Base-by-base conservation (phyloP, 148 eudicot species). In the Diospyros kaki region DNA sequence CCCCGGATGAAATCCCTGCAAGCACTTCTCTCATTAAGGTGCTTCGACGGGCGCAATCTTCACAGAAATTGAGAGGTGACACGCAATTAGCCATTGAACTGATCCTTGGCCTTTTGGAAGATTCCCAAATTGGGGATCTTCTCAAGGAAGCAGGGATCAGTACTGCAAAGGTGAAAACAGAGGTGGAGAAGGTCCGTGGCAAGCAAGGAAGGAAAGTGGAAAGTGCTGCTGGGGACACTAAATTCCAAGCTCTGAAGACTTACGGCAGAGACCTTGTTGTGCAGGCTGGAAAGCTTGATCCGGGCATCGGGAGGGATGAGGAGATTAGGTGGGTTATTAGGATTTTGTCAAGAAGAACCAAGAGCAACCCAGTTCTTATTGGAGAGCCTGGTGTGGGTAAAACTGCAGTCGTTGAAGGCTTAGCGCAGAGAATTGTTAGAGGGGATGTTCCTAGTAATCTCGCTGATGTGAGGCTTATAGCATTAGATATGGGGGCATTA, bases 311-410 rank as follows among this genome's bases (percentile, higher is more conserved):
- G 1, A 83, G 96, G 41, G 97, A 93, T 75, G 97, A 93, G 63
- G 97, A 90, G 80, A 93, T 93, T 60, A 58, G 95, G 17, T 84
- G 95, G 71, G 93, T 90, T 12, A 75, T 93, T 8, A 80, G 90
- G 77, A 93, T 93, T 6, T 81, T 93, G 3, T 90, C 93, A 0
- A 87, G 97, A 65, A 90, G 94, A 64, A 90, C 91, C 1, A 92
- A 92, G 90, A 92, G 88, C 69, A 92, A 92, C 58, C 95, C 97
- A 0, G 97, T 92, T 3, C 76, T 90, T 62, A 90, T 92, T 72
- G 97, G 97, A 4, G 94, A 92, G 75, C 97, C 93, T 0, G 97
- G 97, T 73, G 97, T 90, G 18, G 97, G 97, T 12, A 92, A 92
- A 71, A 92, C 97, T 9, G 95, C 94, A 2, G 90, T 92, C 18